Conservation (phyloP, 371 early-diverging fungal genomes). For the Rhizomucor miehei region DNA sequence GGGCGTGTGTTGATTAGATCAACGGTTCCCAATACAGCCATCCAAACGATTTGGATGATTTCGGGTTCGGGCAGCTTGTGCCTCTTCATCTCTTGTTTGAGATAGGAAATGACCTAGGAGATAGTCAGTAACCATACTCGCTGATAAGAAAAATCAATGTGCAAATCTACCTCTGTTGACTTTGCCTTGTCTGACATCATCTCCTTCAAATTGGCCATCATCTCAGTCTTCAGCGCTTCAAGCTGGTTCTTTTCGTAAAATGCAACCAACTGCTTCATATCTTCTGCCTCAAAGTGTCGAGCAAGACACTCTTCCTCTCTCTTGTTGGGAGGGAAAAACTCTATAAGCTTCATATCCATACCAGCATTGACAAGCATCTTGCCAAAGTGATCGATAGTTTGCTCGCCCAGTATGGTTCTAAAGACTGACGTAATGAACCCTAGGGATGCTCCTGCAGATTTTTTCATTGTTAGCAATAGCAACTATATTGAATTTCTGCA, state of each 20-base stretch:
- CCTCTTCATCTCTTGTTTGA: constrained; percentile 69
- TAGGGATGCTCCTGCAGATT: constrained; percentile 56
- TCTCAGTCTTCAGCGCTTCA: constrained; percentile 64
- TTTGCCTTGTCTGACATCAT: constrained; percentile 58
- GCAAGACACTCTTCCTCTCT: constrained; percentile 84
- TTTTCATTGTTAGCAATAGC: neutral
- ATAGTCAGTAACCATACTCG: neutral
- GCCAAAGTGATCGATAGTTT: constrained; percentile 74
- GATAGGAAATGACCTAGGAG: constrained; percentile 54
- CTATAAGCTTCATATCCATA: constrained; percentile 72
- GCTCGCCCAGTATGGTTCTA: constrained; percentile 77
- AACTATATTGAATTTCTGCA: neutral
- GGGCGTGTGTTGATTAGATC: constrained; percentile 71
- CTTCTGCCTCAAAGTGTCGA: constrained; percentile 90
- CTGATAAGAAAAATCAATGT: neutral
- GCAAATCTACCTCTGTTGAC: constrained; percentile 46
- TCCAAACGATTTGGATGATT: constrained; percentile 78
- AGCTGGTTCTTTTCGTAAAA: constrained; percentile 75
- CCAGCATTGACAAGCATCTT: constrained; percentile 65
- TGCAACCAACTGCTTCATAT: constrained; percentile 81
- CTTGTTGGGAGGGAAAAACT: constrained; percentile 92
- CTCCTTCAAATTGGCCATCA: constrained; percentile 56
- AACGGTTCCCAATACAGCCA: constrained; percentile 69
- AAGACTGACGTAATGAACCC: constrained; percentile 81
- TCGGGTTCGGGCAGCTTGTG: constrained; percentile 78